phyloP scores from a whole-genome alignment of 441 rosid species.

The Raphanus hybrid region DNA sequence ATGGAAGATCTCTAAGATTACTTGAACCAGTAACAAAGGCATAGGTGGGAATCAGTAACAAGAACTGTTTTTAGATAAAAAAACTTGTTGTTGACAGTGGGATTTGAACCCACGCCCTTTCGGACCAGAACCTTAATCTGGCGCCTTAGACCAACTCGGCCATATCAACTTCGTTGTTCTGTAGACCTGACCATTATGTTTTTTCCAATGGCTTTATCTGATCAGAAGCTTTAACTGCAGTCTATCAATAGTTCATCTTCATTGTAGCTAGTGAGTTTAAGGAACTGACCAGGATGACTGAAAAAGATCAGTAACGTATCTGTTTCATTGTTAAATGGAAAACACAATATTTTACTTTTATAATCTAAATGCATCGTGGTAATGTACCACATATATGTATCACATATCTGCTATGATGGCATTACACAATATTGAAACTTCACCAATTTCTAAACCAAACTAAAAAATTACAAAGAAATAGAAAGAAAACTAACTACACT shows the following conservation, averaged over 20 bases:
- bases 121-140: slow-evolving; percentile 98
- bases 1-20: too few relatives aligned
- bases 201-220: too few relatives aligned
- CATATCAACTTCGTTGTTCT: slow-evolving; percentile 61
- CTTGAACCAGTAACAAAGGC: too few relatives aligned
- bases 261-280: neutral
- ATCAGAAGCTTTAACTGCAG: neutral
- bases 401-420: neutral
- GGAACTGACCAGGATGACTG: neutral
- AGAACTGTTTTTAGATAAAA: neutral
- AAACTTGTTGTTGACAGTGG: slow-evolving; percentile 69
- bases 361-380: neutral
- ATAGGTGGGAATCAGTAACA: neutral
- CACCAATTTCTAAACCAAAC: neutral
- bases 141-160: slow-evolving; percentile 99
- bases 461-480: neutral
- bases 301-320: neutral
- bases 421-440: slow-evolving; percentile 2
- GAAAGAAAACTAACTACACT: neutral
- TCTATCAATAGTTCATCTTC: neutral
- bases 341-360: too few relatives aligned
- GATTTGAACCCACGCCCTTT: slow-evolving; percentile 99
- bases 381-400: neutral
- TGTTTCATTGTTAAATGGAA: too few relatives aligned
- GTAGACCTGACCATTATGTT: neutral